Evolutionary conservation across 2,329 filamentous ascomycete species (phyloP).

Genomic region (Hymenoscyphus albidus): DNA sequence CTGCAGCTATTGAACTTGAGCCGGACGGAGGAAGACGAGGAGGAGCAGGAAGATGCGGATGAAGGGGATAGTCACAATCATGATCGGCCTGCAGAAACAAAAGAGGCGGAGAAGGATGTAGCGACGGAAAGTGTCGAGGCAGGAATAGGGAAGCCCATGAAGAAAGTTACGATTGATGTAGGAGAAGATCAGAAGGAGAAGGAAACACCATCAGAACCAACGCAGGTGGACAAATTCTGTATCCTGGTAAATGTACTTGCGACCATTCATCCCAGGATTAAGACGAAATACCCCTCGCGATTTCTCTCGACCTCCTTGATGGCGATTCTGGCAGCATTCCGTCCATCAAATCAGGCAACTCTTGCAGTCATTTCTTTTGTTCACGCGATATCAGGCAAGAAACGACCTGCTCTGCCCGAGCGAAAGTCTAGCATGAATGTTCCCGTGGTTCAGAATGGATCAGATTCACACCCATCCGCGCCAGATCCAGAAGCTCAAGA

Average conservation of each 20-base stretch:
- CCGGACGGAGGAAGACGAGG: conserved; percentile 40
- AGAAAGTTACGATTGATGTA: conserved; percentile 31
- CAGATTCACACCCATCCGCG: conserved; percentile 42
- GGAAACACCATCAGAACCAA: conserved; percentile 22
- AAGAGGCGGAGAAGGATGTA: background rate
- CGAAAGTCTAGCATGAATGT: conserved; percentile 55
- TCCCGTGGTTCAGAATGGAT: conserved; percentile 50
- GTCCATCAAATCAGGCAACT: conserved; percentile 59
- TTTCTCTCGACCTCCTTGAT: conserved; percentile 76
- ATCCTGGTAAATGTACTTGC: conserved; percentile 67
- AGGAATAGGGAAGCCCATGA: conserved; percentile 4
- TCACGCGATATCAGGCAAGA: conserved; percentile 63
- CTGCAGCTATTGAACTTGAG: conserved; percentile 56
- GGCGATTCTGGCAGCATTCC: conserved; percentile 65
- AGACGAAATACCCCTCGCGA: conserved; percentile 72
- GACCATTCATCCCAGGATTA: conserved; percentile 69
- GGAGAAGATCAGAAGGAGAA: conserved; percentile 20
- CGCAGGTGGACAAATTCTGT: conserved; percentile 53
- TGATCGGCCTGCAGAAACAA: conserved; percentile 13
- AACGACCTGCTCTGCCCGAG: conserved; percentile 58
- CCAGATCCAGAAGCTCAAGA: conserved; percentile 57
- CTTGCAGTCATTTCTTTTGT: conserved; percentile 69
- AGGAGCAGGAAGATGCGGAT: conserved; percentile 22
- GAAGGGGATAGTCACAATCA: conserved; percentile 17
- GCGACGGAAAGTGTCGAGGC: background rate